Percentiles rank a stretch among this genome's conserved stretches.
These are phyloP conservation scores for Melastoma candidum DNA, from an alignment of 441 rosid genomes.

Conservation along the genomic window DNA sequence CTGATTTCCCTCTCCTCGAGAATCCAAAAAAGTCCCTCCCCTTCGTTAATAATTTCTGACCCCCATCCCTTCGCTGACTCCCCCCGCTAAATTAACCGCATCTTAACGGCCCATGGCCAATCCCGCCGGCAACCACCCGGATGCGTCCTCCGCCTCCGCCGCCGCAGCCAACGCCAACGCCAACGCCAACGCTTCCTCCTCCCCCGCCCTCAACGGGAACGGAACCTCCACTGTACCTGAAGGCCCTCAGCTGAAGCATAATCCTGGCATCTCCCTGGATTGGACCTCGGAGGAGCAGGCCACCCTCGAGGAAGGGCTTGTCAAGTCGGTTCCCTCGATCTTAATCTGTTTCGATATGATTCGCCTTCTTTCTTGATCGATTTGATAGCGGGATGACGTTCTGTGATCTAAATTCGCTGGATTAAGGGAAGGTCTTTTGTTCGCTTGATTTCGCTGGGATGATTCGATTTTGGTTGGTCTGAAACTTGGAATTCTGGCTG, in stretches of 20 bases:
- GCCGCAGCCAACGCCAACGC: slow-evolving; percentile 29
- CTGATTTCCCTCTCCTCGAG: too few relatives aligned
- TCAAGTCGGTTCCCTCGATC: slow-evolving; percentile 24
- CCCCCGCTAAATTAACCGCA: too few relatives aligned
- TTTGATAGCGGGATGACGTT: neutral
- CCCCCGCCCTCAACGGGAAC: slow-evolving; percentile 1
- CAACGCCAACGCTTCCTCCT: slow-evolving; percentile 24
- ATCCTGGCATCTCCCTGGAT: slow-evolving; percentile 49
- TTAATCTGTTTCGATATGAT: neutral
- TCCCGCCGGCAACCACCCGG: slow-evolving; percentile 39
- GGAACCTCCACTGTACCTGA: slow-evolving; percentile 24
- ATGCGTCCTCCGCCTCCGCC: slow-evolving; percentile 33
- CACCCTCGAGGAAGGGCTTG: slow-evolving; percentile 50
- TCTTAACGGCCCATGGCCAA: slow-evolving; percentile 33
- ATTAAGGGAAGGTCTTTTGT: too few relatives aligned
- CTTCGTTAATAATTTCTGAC: too few relatives aligned
- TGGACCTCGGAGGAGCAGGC: slow-evolving; percentile 71
- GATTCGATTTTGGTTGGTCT: too few relatives aligned
- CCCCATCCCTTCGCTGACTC: too few relatives aligned
- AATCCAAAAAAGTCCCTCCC: too few relatives aligned
- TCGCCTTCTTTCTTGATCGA: neutral
- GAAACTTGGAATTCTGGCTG: too few relatives aligned
- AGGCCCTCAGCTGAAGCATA: slow-evolving; percentile 47
- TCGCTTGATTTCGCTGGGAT: too few relatives aligned
- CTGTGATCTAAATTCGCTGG: too few relatives aligned